phyloP scores from a whole-genome alignment of 768 basidiomycete species.

The Termitomyces sp. region DNA sequence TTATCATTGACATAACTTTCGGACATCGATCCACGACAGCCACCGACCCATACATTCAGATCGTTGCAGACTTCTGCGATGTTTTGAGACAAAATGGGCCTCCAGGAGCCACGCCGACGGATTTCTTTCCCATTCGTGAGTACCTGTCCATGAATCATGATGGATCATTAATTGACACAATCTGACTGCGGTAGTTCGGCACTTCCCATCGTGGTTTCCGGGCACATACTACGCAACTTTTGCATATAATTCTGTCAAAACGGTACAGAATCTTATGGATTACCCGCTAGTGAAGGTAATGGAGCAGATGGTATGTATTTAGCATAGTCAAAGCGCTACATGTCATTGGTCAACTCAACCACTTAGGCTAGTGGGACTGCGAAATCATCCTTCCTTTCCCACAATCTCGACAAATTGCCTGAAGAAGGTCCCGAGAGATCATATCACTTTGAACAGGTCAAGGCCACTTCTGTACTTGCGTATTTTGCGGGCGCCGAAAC shows the following conservation, averaged over 20 bases:
- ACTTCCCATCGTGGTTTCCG: constrained; percentile 33
- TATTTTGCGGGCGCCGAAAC: constrained; percentile 34
- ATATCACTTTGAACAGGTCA: constrained; percentile 12
- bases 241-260: constrained; percentile 18
- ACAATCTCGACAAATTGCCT: not conserved
- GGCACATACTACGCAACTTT: constrained; percentile 20
- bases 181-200: constrained; percentile 20
- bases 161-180: too few species aligned
- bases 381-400: not conserved
- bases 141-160: not conserved
- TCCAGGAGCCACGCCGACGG: constrained; percentile 10
- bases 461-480: constrained; percentile 17
- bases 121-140: constrained; percentile 19
- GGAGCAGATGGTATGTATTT: constrained; percentile 28
- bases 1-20: constrained; percentile 14
- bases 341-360: not conserved
- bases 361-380: not conserved
- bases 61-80: not conserved
- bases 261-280: not conserved
- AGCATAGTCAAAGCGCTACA: not conserved
- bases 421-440: constrained; percentile 1
- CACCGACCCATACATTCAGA: constrained; percentile 10
- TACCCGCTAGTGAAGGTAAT: constrained; percentile 15
- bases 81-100: constrained; percentile 4
- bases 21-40: constrained; percentile 7